Percentiles rank a stretch among this genome's conserved stretches.
These are phyloP conservation scores for Ophiostoma pallidulum DNA, from an alignment of 2,329 filamentous ascomycete genomes.

Conservation along the genomic window DNA sequence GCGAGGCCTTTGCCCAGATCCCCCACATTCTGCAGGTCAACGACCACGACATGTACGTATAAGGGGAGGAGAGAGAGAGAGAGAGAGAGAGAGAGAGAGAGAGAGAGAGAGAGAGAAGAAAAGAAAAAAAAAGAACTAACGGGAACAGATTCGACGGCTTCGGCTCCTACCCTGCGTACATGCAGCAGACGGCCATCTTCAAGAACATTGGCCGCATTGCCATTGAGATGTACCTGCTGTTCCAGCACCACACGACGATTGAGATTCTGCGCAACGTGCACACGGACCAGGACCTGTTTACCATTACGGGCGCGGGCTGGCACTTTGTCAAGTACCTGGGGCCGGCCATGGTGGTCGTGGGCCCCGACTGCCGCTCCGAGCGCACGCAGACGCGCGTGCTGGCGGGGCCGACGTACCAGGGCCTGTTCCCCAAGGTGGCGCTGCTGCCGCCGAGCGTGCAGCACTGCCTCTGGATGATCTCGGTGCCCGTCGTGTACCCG, in stretches of 20 bases:
- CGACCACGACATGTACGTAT: constrained; percentile 94
- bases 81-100: too few species aligned
- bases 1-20: constrained; percentile 95
- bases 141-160: constrained; percentile 81
- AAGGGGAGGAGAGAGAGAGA: too few species aligned
- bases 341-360: constrained; percentile 80
- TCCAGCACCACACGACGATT: constrained; percentile 94
- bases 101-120: too few species aligned
- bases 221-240: constrained; percentile 95
- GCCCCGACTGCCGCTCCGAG: constrained; percentile 86
- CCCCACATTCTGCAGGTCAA: constrained; percentile 88
- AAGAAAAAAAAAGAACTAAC: not conserved
- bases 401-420: constrained; percentile 94
- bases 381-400: constrained; percentile 84
- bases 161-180: constrained; percentile 93
- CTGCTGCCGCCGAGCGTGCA: constrained; percentile 86
- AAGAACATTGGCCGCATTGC: constrained; percentile 95
- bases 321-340: constrained; percentile 97
- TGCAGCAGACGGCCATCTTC: constrained; percentile 96
- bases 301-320: constrained; percentile 94
- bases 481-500: constrained; percentile 84
- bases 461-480: constrained; percentile 93
- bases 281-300: constrained; percentile 87
- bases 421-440: constrained; percentile 90
- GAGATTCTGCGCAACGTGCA: constrained; percentile 85